Conservation (phyloP, 345 rosid genomes). For the Hirschfeldia incana region DNA sequence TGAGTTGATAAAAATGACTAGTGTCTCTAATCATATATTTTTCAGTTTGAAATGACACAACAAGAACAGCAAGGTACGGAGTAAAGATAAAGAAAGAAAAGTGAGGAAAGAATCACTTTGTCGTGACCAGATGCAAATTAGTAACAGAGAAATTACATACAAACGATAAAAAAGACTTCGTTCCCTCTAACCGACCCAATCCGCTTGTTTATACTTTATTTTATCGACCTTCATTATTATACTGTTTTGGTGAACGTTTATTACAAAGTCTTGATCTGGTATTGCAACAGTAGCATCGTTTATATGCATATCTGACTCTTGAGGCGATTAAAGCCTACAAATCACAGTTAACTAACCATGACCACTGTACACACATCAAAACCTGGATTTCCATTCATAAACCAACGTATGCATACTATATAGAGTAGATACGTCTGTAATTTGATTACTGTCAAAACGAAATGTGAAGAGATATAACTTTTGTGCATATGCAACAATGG, state of each 20-base stretch:
- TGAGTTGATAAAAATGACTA: background rate
- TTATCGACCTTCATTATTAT: background rate
- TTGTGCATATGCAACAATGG: background rate
- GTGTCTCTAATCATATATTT: background rate
- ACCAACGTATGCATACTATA: background rate
- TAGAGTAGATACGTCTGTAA: background rate
- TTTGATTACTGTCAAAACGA: background rate
- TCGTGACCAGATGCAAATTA: constrained; percentile 44
- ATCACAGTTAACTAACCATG: background rate
- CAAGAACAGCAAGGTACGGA: constrained; percentile 6
- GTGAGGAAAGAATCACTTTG: constrained; percentile 34
- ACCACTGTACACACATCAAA: background rate
- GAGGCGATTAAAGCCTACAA: background rate
- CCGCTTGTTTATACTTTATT: background rate
- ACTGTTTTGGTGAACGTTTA: background rate
- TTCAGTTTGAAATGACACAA: constrained; percentile 17
- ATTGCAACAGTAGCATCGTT: background rate
- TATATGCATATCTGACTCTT: background rate
- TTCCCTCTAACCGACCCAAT: constrained; percentile 27
- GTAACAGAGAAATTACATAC: constrained; percentile 24
- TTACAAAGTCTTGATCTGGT: background rate
- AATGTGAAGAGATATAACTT: background rate
- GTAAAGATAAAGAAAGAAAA: constrained; percentile 17
- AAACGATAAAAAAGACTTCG: background rate
- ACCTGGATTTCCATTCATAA: background rate